These are phyloP conservation scores for Aegilops bicornis DNA, from an alignment of 176 grass and related monocot genomes.

Conservation along the genomic window DNA sequence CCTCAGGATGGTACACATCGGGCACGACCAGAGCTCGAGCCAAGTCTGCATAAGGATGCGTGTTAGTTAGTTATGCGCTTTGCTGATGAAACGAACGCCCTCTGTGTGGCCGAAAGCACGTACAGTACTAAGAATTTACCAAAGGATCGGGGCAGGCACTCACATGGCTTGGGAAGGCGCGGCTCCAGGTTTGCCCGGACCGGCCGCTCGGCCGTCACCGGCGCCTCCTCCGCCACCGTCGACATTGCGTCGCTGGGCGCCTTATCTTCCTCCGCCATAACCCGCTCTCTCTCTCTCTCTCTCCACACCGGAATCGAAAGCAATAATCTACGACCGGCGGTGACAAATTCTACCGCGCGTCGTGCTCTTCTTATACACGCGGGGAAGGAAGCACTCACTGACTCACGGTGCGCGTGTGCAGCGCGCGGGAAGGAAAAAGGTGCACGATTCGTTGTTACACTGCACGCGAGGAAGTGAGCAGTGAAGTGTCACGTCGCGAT, in stretches of 20 bases:
- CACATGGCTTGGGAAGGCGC: conserved; percentile 72
- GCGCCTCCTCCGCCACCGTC: conserved; percentile 42
- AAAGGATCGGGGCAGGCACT: not conserved
- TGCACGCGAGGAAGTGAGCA: not conserved
- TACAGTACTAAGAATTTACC: not conserved
- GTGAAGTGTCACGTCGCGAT: not conserved
- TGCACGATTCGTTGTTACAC: not conserved
- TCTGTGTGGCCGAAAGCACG: not conserved
- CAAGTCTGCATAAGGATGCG: conserved; percentile 44
- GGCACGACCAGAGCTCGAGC: conserved; percentile 57
- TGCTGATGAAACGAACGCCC: not conserved
- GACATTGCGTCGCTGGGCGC: not conserved
- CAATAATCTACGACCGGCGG: no score
- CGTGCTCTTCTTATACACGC: not conserved
- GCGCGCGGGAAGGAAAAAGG: not conserved
- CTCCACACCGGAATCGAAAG: no score
- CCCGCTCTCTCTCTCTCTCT: no score
- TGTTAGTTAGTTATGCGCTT: no score
- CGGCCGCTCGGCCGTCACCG: conserved; percentile 62
- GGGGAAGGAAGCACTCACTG: not conserved
- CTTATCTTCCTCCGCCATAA: not conserved
- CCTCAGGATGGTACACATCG: conserved; percentile 74
- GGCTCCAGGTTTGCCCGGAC: conserved; percentile 68
- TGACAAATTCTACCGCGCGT: not conserved
- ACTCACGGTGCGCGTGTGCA: no score